phyloP scores from a whole-genome alignment of 352 stramenopile species.

The Peronospora belbahrii region DNA sequence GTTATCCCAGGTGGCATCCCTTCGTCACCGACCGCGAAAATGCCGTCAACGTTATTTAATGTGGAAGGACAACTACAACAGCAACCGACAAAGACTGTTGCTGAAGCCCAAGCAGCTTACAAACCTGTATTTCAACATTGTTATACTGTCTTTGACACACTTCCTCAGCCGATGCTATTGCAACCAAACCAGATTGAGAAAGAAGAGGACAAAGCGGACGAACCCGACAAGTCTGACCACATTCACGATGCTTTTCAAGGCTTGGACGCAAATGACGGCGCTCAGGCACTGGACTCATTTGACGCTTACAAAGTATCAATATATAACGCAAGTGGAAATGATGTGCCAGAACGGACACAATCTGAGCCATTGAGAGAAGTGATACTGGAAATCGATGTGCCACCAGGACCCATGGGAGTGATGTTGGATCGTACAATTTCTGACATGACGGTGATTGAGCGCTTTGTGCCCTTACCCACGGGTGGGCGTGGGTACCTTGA shows the following conservation, averaged over 20 bases:
- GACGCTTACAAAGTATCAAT: slow-evolving; percentile 31
- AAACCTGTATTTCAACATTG: slow-evolving; percentile 15
- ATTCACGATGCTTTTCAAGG: slow-evolving; percentile 83
- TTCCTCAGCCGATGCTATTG: slow-evolving; percentile 38
- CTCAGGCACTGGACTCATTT: slow-evolving; percentile 28
- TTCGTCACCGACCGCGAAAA: slow-evolving; percentile 10
- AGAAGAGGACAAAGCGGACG: slow-evolving; percentile 23
- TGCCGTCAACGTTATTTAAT: slow-evolving; percentile 47
- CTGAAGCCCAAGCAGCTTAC: slow-evolving; percentile 9
- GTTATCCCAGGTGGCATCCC: slow-evolving; percentile 19
- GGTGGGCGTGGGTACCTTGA: slow-evolving; percentile 72
- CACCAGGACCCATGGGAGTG: slow-evolving; percentile 72
- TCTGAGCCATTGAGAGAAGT: slow-evolving; percentile 61
- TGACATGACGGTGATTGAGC: slow-evolving; percentile 73
- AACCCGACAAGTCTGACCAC: slow-evolving; percentile 34
- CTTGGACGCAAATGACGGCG: slow-evolving; percentile 37
- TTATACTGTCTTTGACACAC: slow-evolving; percentile 49
- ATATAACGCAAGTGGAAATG: slow-evolving; percentile 2
- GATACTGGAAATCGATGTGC: slow-evolving; percentile 74
- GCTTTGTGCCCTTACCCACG: slow-evolving; percentile 59
- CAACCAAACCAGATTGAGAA: slow-evolving; percentile 21
- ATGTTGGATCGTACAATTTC: slow-evolving; percentile 72
- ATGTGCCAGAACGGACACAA: slow-evolving; percentile 14
- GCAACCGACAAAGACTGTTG: slow-evolving; percentile 6
- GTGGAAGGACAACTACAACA: slow-evolving; percentile 14